Conservation (phyloP, 2,329 filamentous ascomycete species). For the Fusarium sp. region DNA sequence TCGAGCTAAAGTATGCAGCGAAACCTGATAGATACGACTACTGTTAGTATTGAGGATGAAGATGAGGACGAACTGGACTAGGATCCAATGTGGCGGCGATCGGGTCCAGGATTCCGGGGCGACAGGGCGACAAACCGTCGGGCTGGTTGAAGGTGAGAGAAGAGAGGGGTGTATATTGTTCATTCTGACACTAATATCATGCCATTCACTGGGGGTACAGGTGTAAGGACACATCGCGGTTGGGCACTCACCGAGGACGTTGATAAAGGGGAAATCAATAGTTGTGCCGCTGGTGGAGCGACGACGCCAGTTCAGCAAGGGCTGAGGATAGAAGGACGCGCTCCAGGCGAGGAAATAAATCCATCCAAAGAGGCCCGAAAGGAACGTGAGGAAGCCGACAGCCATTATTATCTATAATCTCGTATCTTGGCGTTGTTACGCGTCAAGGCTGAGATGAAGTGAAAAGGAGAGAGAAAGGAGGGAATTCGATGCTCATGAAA, state of each 20-base stretch:
- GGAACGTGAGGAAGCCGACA: conserved; percentile 54
- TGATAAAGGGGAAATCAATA: conserved; percentile 86
- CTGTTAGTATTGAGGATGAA: conserved; percentile 23
- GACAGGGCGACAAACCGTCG: conserved; percentile 12
- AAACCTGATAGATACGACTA: conserved; percentile 63
- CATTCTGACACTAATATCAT: conserved; percentile 30
- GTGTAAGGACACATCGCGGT: background rate
- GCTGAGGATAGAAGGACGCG: conserved; percentile 91
- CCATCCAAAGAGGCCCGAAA: conserved; percentile 76
- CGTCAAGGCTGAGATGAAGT: background rate
- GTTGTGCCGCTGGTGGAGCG: conserved; percentile 84
- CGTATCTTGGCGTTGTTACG: background rate
- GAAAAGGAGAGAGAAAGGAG: background rate
- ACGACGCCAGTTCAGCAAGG: conserved; percentile 79
- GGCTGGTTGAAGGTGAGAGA: background rate
- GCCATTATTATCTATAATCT: conserved; percentile 20
- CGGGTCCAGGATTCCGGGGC: conserved; percentile 12
- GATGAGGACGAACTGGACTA: background rate
- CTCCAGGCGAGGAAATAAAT: conserved; percentile 83
- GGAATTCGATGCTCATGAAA: background rate
- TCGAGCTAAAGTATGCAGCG: conserved; percentile 79
- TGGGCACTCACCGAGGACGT: conserved; percentile 63
- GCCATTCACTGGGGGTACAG: conserved; percentile 3
- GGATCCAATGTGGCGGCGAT: conserved; percentile 17
- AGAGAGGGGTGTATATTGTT: conserved; percentile 16